A percentile compares a stretch with the other conserved stretches of the same genome.
phyloP scores from a whole-genome alignment of 2,329 filamentous ascomycete genomes.

The Cordyceps tenuipes region DNA sequence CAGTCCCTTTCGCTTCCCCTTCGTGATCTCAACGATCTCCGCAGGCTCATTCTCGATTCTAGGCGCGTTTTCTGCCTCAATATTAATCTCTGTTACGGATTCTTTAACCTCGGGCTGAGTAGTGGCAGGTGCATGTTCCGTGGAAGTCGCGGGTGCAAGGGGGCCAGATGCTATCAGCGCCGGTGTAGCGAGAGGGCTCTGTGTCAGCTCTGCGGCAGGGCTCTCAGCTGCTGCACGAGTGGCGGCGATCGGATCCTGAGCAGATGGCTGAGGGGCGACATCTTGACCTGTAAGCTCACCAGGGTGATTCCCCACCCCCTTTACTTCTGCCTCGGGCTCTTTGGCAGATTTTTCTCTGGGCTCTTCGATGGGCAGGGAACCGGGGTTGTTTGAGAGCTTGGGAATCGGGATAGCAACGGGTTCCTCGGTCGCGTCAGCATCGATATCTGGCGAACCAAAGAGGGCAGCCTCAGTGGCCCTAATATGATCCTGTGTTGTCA shows the following conservation, averaged over 20 bases:
- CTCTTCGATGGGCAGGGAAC: not conserved
- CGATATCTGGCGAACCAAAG: constrained; percentile 12
- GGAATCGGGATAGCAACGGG: constrained; percentile 27
- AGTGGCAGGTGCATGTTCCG: constrained; percentile 1
- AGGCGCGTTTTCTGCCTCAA: not conserved
- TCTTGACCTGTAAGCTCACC: not conserved
- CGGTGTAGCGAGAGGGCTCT: constrained; percentile 1
- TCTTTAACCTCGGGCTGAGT: not conserved
- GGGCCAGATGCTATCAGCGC: constrained; percentile 7
- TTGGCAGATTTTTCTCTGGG: not conserved
- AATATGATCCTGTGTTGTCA: constrained; percentile 5
- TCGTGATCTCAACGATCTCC: not conserved
- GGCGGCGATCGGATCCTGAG: constrained; percentile 20
- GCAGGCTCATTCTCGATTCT: not conserved
- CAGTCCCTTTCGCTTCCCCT: constrained; percentile 19
- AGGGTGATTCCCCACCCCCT: not conserved
- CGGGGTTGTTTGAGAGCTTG: constrained; percentile 30
- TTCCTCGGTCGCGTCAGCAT: not conserved
- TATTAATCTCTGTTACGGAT: not conserved
- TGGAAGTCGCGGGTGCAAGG: constrained; percentile 1
- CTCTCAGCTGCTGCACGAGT: constrained; percentile 15
- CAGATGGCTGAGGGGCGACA: constrained; percentile 16
- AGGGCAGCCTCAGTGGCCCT: constrained; percentile 15
- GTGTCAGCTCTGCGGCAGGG: constrained; percentile 6
- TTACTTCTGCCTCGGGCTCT: not conserved